Conservation (phyloP, 345 rosid species). For the Brassica napus region Da-Ae NC_063438.1:6792501-6793000, state of each 20-base stretch:
- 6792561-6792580: slow-evolving; percentile 95
- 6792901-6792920: slow-evolving; percentile 68
- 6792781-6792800: slow-evolving; percentile 63
- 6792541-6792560: slow-evolving; percentile 79
- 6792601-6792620: slow-evolving; percentile 78
- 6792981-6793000: slow-evolving; percentile 91
- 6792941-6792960: slow-evolving; percentile 69
- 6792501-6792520: slow-evolving; percentile 57
- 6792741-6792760: slow-evolving; percentile 72
- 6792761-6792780: slow-evolving; percentile 84
- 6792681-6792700: slow-evolving; percentile 76
- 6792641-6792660: slow-evolving; percentile 65
- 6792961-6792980: slow-evolving; percentile 89
- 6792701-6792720: slow-evolving; percentile 62
- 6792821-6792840: slow-evolving; percentile 64
- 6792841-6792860: slow-evolving; percentile 79
- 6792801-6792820: slow-evolving; percentile 89
- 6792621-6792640: slow-evolving; percentile 70
- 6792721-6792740: slow-evolving; percentile 66
- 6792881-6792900: slow-evolving; percentile 62
- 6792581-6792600: slow-evolving; percentile 74
- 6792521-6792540: slow-evolving; percentile 71
- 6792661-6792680: slow-evolving; percentile 61
- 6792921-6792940: slow-evolving; percentile 65
- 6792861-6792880: slow-evolving; percentile 89